Base-by-base conservation (phyloP, 805 yeast species). In the Spathaspora passalidarum region DNA sequence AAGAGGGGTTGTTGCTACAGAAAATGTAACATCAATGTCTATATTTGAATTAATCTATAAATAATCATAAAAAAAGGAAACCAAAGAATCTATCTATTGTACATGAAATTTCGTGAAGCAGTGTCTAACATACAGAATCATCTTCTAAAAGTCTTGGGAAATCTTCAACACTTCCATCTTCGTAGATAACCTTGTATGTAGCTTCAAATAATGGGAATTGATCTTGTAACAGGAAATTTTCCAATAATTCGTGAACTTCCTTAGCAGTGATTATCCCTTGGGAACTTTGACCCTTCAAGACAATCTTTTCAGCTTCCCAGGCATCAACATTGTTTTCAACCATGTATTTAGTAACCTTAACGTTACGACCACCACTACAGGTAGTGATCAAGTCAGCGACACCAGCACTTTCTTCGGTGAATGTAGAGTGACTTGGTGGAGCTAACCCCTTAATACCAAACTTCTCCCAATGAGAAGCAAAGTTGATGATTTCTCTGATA, bases 351-450 rank as follows among this genome's bases (percentile, higher is more conserved):
- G 94, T 97, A 50, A 94, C 96, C 65, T 86, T 80, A 57, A 88
- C 96, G 72, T 94, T 94, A 75, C 99, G 82, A 62, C 99, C 99
- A 62, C 97, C 97, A 16, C 95, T 80, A 73, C 99, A 94, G 14
- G 99, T 90, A 45, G 99, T 94, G 68, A 94, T 94, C 61, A 94
- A 78, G 67, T 94, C 99, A 32, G 99, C 99, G 47, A 94, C 98
- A 71, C 99, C 99, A 18, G 97, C 96, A 53, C 89, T 80, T 71
- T 94, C 98, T 65, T 84, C 85, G 52, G 96, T 88, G 69, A 91
- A 91, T 21, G 99, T 94, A 48, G 81, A 75, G 23, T 86, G 79
- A 50, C 79, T 70, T 55, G 87, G 82, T 84, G 91, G 82, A 81
- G 57, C 40, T 20, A 49, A 42, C 46, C 66, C 57, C 46, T 56